Evolutionary conservation across 352 stramenopile species (phyloP), one percentile per base, ranked within the genome.

Genomic region (Pythium oligandrum): DNA sequence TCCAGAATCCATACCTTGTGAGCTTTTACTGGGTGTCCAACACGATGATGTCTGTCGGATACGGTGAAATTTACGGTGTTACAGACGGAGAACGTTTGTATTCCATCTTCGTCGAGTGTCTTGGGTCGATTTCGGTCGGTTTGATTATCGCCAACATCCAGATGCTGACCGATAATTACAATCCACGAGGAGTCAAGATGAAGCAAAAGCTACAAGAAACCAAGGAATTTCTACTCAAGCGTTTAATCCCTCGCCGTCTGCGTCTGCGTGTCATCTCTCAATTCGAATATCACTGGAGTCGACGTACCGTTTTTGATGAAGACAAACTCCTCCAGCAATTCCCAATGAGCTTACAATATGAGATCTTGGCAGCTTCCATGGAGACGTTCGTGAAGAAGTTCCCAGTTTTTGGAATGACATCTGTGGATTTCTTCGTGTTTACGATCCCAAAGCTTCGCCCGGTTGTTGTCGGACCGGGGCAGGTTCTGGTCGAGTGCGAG

Each of bases 121-220:
- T 95, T 4, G 87, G 87, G 3, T 92, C 84, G 17, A 89, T 92
- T 26, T 92, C 70, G 35, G 90, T 97, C 55, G 90, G 89, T 57
- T 88, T 96, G 63, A 97, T 97, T 59, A 96, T 97, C 53, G 88
- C 89, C 6, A 97, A 91, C 37, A 95, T 97, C 34, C 83, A 94
- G 51, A 90, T 95, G 71, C 87, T 97, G 9, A 90, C 93, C 0
- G 87, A 97, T 57, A 96, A 95, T 44, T 93, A 94, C 55, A 93
- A 97, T 43, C 85, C 88, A 4, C 70, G 81, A 4, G 72, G 72
- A 1, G 71, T 88, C 35, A 85, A 85, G 45, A 57, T 93, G 4
- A 86, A 86, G 47, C 66, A 84, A 12, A 88, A 90, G 44, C 44
- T 90, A 1, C 72, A 86, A 49, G 81, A 91, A 48, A 88, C 82